A percentile compares a stretch with the other conserved stretches of the same genome.
Evolutionary conservation across 1,284 basidiomycete species (phyloP).

Genomic region (Porphyrellus sp.): DNA sequence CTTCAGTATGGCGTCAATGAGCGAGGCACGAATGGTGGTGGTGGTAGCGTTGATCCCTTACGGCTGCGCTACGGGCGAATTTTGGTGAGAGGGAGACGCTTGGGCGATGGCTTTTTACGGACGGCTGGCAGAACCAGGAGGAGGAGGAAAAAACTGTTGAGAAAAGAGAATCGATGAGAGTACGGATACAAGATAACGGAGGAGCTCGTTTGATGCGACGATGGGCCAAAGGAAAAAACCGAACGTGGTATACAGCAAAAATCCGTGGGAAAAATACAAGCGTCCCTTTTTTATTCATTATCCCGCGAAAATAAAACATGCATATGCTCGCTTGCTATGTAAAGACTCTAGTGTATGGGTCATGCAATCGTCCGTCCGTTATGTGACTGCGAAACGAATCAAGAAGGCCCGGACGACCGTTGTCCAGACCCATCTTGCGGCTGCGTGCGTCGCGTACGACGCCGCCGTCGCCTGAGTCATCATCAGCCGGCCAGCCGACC

Average conservation of each 20-base stretch:
- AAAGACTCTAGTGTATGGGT: neutral
- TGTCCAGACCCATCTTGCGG: slow-evolving; percentile 2
- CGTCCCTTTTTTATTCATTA: neutral
- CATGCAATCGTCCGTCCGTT: slow-evolving; percentile 2
- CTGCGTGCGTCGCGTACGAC: slow-evolving; percentile 31
- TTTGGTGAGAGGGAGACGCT: slow-evolving; percentile 18
- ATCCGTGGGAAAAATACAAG: slow-evolving; percentile 27
- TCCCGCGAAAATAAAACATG: neutral
- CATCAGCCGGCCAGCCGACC: neutral
- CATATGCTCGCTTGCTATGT: neutral
- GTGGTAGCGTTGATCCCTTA: slow-evolving; percentile 23
- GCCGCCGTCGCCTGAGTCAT: slow-evolving; percentile 39
- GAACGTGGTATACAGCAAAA: slow-evolving; percentile 30
- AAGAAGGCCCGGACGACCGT: neutral
- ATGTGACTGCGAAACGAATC: slow-evolving; percentile 1
- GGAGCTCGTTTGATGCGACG: slow-evolving; percentile 34
- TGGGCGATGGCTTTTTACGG: slow-evolving; percentile 16
- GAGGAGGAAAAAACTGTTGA: slow-evolving; percentile 7
- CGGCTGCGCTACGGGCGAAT: slow-evolving; percentile 18
- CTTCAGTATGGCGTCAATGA: slow-evolving; percentile 17
- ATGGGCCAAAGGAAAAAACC: slow-evolving; percentile 33
- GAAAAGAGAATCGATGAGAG: slow-evolving; percentile 34
- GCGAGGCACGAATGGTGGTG: slow-evolving; percentile 18
- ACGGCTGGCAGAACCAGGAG: slow-evolving; percentile 27
- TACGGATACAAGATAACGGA: slow-evolving; percentile 36